Percentiles rank a stretch among this genome's conserved stretches.
These are phyloP conservation scores for Hanseniaspora gamundiae DNA, from an alignment of 1,139 yeast genomes.

Conservation along the genomic window DNA sequence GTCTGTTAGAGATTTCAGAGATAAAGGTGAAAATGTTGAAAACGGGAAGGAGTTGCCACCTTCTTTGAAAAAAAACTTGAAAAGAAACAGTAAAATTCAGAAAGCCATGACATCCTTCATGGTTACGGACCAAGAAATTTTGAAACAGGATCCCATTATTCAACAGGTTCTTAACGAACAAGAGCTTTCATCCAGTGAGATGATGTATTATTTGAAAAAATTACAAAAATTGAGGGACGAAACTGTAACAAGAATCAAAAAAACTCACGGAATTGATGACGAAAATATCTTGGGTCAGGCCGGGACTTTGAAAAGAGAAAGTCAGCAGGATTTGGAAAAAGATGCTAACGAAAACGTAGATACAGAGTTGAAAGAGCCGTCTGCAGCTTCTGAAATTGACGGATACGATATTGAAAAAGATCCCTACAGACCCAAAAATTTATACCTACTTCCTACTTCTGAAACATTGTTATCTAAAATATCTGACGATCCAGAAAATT, in stretches of 20 bases:
- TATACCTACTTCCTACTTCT: conserved; percentile 44
- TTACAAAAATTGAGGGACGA: conserved; percentile 31
- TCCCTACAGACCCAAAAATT: conserved; percentile 43
- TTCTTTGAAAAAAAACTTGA: conserved; percentile 47
- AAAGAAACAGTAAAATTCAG: conserved; percentile 28
- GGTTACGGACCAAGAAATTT: conserved; percentile 28
- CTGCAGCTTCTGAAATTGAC: conserved; percentile 21
- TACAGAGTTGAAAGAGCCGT: conserved; percentile 5
- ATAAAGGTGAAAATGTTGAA: conserved; percentile 29
- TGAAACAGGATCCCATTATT: conserved; percentile 28
- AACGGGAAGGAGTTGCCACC: conserved; percentile 51
- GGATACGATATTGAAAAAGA: conserved; percentile 24
- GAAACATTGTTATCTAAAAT: conserved; percentile 39
- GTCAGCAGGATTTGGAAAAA: conserved; percentile 14
- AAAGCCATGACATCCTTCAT: conserved; percentile 21
- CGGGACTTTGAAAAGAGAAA: too few relatives aligned
- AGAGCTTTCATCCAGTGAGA: conserved; percentile 33
- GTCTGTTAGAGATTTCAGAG: conserved; percentile 63
- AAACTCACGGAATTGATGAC: conserved; percentile 24
- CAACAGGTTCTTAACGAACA: conserved; percentile 32
- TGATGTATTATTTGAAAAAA: conserved; percentile 32
- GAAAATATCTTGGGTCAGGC: conserved; percentile 13
- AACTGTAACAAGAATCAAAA: conserved; percentile 23
- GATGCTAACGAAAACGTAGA: conserved; percentile 10
- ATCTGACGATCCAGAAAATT: conserved; percentile 46